Conservation (phyloP, 192 early-diverging fungal genomes). For the Coemansia sp. region DNA sequence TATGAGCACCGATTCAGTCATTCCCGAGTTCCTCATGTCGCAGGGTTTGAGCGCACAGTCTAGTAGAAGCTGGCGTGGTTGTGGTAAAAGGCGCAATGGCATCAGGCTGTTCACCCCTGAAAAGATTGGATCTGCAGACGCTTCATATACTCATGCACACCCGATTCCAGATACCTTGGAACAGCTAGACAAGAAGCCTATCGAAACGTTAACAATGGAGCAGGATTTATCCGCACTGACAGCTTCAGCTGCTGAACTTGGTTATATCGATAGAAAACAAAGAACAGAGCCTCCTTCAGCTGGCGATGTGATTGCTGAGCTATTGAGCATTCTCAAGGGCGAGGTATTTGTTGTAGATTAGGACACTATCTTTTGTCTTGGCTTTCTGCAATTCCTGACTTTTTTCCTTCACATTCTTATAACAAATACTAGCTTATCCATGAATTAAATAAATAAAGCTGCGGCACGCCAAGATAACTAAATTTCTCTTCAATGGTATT, state of each 20-base stretch:
- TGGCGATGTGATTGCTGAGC: conserved; percentile 16
- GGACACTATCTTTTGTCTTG: not conserved
- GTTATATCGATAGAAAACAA: not conserved
- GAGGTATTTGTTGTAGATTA: not conserved
- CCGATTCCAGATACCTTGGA: not conserved
- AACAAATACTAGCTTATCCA: no score
- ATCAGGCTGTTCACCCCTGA: conserved; percentile 12
- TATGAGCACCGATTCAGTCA: conserved; percentile 9
- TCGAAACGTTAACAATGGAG: not conserved
- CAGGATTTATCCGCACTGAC: not conserved
- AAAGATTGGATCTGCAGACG: not conserved
- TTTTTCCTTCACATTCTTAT: not conserved
- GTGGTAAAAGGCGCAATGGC: conserved; percentile 9
- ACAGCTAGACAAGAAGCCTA: not conserved
- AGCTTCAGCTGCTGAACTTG: not conserved
- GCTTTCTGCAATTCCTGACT: no score
- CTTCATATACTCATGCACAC: not conserved
- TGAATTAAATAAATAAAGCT: no score
- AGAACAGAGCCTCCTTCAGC: not conserved
- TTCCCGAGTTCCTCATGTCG: conserved; percentile 31
- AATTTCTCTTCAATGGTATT: not conserved
- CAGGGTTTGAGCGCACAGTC: conserved; percentile 37
- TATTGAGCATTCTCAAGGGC: conserved; percentile 24
- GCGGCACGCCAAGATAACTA: not conserved
- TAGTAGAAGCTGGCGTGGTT: conserved; percentile 15